These are phyloP conservation scores for Boletellus sp. DNA, from an alignment of 768 basidiomycete species.

Conservation along the genomic window DNA sequence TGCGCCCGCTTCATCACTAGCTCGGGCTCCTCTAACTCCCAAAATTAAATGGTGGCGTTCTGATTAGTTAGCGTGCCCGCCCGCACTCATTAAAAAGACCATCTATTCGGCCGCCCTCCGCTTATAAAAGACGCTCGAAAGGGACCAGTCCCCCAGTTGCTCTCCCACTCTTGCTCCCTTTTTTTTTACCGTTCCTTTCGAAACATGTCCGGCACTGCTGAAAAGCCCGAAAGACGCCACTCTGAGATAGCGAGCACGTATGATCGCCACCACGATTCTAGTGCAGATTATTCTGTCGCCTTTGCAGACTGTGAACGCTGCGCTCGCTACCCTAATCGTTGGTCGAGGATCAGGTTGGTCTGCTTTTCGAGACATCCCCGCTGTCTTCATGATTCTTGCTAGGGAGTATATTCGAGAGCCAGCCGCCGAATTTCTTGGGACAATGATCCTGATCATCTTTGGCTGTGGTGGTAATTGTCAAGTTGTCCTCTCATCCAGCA, in stretches of 20 bases:
- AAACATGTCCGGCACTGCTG: constrained; percentile 20
- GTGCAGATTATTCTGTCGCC: constrained; percentile 5
- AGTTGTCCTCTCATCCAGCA: constrained; percentile 45
- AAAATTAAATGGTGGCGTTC: constrained; percentile 4
- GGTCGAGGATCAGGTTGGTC: constrained; percentile 52
- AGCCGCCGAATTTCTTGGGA: constrained; percentile 63
- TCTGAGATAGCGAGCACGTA: constrained; percentile 21
- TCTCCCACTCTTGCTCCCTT: not conserved
- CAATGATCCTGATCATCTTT: constrained; percentile 55
- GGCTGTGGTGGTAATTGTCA: constrained; percentile 59
- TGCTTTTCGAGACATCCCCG: not conserved
- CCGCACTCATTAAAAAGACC: not conserved
- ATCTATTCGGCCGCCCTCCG: not conserved
- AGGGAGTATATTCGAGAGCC: constrained; percentile 53
- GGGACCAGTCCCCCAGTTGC: not conserved
- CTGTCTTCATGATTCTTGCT: constrained; percentile 4
- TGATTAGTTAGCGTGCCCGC: constrained; percentile 5
- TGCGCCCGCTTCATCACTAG: too few relatives aligned
- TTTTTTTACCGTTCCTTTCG: not conserved
- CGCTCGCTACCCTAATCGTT: constrained; percentile 44
- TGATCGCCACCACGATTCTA: constrained; percentile 4
- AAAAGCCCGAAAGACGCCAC: constrained; percentile 13
- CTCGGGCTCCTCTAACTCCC: not conserved
- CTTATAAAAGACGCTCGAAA: constrained; percentile 23
- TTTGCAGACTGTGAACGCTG: constrained; percentile 34